Evolutionary conservation across 1,139 yeast species (phyloP).

Genomic region (Eremothecium cymbalariae): DNA sequence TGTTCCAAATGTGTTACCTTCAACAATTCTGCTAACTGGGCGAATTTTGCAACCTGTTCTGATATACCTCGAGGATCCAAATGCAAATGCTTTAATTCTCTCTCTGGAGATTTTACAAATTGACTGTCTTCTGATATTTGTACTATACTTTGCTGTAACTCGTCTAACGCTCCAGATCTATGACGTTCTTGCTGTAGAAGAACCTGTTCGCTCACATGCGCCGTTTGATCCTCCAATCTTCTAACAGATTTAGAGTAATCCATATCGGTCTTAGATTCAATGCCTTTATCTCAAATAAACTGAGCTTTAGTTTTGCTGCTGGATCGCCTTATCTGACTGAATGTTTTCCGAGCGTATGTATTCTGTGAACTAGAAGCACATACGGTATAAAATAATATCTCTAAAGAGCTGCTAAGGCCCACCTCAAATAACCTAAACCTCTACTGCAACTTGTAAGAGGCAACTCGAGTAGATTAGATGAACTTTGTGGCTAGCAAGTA

Average conservation of each 20-base stretch:
- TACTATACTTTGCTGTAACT: conserved; percentile 22
- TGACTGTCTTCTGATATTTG: conserved; percentile 21
- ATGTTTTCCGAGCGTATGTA: too few relatives aligned
- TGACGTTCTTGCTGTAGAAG: conserved; percentile 20
- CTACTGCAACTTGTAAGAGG: too few relatives aligned
- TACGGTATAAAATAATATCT: too few relatives aligned
- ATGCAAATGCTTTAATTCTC: conserved; percentile 9
- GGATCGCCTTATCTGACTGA: too few relatives aligned
- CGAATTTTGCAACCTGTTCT: conserved; percentile 18
- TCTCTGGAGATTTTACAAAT: conserved; percentile 11
- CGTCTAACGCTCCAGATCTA: conserved; percentile 16
- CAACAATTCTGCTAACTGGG: conserved; percentile 19
- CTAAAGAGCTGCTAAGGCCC: too few relatives aligned
- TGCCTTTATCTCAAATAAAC: too few relatives aligned
- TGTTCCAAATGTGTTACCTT: conserved; percentile 27
- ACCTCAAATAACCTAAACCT: too few relatives aligned
- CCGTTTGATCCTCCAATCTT: conserved; percentile 13
- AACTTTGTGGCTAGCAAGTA: too few relatives aligned
- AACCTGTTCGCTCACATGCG: conserved; percentile 18
- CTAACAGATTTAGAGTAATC: conserved; percentile 4
- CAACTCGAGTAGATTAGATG: too few relatives aligned
- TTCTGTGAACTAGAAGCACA: too few relatives aligned
- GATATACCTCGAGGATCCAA: conserved; percentile 17
- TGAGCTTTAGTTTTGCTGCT: too few relatives aligned
- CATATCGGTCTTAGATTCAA: too few relatives aligned